These are phyloP conservation scores for Zea mays DNA, from an alignment of 176 grass and related monocot genomes.

Conservation along the genomic window DNA sequence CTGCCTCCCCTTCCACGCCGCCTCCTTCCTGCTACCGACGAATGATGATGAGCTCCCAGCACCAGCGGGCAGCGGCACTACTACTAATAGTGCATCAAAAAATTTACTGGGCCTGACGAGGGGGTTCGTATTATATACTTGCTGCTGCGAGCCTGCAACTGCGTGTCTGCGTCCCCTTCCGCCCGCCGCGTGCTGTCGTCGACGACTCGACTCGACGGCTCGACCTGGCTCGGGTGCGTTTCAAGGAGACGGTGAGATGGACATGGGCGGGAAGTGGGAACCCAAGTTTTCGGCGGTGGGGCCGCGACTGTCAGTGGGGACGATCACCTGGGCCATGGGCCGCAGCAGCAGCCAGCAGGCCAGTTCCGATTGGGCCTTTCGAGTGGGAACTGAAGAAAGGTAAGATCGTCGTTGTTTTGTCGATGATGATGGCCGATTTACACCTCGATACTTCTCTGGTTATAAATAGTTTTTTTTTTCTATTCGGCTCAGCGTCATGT, in stretches of 20 bases:
- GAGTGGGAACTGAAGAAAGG: too few species aligned
- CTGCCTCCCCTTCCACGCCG: neutral
- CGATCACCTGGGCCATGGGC: neutral
- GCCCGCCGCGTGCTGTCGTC: slow-evolving; percentile 6
- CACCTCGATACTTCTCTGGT: too few species aligned
- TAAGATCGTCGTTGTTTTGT: too few species aligned
- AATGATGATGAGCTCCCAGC: slow-evolving; percentile 14
- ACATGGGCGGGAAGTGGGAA: slow-evolving; percentile 63
- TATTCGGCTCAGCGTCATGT: too few species aligned
- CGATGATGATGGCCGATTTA: too few species aligned
- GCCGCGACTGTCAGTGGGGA: neutral
- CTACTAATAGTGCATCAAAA: too few species aligned
- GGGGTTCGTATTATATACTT: neutral
- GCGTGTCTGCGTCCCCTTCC: too few species aligned
- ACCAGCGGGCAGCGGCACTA: neutral
- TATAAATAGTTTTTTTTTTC: too few species aligned
- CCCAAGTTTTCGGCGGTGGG: slow-evolving; percentile 32
- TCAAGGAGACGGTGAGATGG: slow-evolving; percentile 9
- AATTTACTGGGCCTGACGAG: slow-evolving; percentile 16
- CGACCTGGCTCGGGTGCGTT: slow-evolving; percentile 3
- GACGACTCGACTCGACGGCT: neutral
- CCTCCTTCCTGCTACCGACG: neutral
- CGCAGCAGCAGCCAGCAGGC: neutral
- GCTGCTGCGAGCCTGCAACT: too few species aligned
- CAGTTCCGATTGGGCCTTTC: neutral